Base-by-base conservation (phyloP, 495 filamentous ascomycete species). In the Penicillium malachiteum region DNA sequence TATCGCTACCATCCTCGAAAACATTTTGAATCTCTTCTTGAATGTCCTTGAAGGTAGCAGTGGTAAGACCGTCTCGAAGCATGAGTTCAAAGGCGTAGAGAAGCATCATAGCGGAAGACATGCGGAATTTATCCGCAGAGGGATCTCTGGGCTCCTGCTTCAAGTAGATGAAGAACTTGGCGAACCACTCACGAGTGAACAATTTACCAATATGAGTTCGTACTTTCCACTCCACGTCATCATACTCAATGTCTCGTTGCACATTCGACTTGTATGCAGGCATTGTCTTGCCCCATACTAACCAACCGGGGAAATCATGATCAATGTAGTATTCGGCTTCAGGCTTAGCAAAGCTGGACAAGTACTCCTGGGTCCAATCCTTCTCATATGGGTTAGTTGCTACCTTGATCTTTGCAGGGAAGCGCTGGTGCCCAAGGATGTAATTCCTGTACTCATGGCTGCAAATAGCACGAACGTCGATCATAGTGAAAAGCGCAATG, bases 121-220 rank as follows among this genome's bases (percentile, higher is more conserved):
- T 89, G 57, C 92, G 81, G 74, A 97, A 97, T 42, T 94, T 85
- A 66, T 99, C 94, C 0, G 89, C 80, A 3, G 76, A 73, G 9
- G 85, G 73, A 70, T 99, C 94, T 21, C 93, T 84, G 13, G 94
- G 94, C 71, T 99, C 94, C 70, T 99, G 94, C 73, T 97, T 99
- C 72, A 97, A 78, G 67, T 91, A 96, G 37, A 81, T 87, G 63
- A 97, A 99, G 71, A 87, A 94, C 45, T 85, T 86, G 51, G 83
- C 81, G 59, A 96, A 89, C 95, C 94, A 97, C 52, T 89, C 78
- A 42, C 85, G 84, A 53, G 88, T 87, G 48, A 99, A 78, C 38
- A 91, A 67, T 46, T 80, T 80, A 40, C 90, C 95, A 62, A 99
- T 94, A 62, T 89, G 87, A 35, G 81, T 80, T n/a, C 92, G 86